Percentiles rank a stretch among this genome's conserved stretches.
These are phyloP conservation scores for Hypoxylon trugodes DNA, from an alignment of 495 filamentous ascomycete species.

Conservation along the genomic window DNA sequence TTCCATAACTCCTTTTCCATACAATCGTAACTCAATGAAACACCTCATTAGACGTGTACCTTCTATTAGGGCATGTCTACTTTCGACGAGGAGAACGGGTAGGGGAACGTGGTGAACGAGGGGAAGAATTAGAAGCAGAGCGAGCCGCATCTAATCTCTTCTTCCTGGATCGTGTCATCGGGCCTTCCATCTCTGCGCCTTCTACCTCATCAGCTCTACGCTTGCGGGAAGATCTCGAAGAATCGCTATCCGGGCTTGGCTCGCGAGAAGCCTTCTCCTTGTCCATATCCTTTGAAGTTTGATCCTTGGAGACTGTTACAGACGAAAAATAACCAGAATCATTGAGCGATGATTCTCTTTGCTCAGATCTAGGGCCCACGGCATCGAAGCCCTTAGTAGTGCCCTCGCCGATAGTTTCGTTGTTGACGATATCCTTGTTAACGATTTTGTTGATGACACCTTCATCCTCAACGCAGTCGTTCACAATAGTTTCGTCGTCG, in stretches of 20 bases:
- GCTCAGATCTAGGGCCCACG: not conserved
- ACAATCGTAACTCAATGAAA: not conserved
- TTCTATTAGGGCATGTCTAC: not conserved
- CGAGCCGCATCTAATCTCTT: not conserved
- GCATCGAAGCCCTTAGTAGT: no score
- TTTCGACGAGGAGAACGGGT: not conserved
- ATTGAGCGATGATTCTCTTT: not conserved
- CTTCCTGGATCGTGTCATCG: constrained; percentile 17
- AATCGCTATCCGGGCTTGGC: not conserved
- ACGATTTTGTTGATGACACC: not conserved
- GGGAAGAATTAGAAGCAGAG: no score
- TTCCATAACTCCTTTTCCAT: constrained; percentile 12
- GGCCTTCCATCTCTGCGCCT: not conserved
- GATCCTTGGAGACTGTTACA: not conserved
- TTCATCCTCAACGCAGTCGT: not conserved
- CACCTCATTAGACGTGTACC: not conserved
- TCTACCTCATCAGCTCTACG: constrained; percentile 8
- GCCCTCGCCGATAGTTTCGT: no score
- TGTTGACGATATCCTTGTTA: not conserved
- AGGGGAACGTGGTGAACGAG: no score
- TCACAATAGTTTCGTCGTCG: not conserved
- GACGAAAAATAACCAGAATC: not conserved
- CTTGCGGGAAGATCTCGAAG: constrained; percentile 12
- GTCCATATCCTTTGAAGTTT: not conserved
- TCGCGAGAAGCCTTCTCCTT: not conserved